A percentile compares a stretch with the other conserved stretches of the same genome.
phyloP scores from a whole-genome alignment of 169 alveolate genomes.

The Prorocentrum cordatum region DNA sequence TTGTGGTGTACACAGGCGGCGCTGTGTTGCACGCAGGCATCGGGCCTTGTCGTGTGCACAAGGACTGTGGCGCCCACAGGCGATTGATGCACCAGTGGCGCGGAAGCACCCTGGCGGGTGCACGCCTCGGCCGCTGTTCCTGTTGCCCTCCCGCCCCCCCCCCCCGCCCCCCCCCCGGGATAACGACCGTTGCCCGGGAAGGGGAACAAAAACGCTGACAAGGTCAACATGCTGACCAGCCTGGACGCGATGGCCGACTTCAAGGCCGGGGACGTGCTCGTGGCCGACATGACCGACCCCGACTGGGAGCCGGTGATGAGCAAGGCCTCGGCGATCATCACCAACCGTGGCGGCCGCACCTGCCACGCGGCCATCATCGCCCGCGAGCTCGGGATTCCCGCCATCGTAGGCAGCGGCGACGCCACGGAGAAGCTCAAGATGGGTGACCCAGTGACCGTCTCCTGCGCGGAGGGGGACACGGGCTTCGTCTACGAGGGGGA shows the following conservation, averaged over 20 bases:
- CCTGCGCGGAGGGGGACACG: slow-evolving; percentile 68
- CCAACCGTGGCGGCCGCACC: slow-evolving; percentile 67
- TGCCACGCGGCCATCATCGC: slow-evolving; percentile 68
- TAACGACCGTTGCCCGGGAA: too few species aligned
- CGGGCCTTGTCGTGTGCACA: too few species aligned
- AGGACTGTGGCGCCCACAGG: too few species aligned
- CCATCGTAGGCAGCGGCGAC: slow-evolving; percentile 54
- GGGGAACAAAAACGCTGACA: too few species aligned
- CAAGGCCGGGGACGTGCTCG: slow-evolving; percentile 21
- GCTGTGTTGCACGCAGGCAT: too few species aligned
- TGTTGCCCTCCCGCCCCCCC: too few species aligned
- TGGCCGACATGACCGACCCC: slow-evolving; percentile 60
- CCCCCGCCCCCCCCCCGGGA: too few species aligned
- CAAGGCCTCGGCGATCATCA: slow-evolving; percentile 60
- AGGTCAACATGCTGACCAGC: slow-evolving; percentile 51
- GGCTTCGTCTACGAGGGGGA: slow-evolving; percentile 48
- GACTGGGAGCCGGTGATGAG: slow-evolving; percentile 60
- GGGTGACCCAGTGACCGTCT: slow-evolving; percentile 55
- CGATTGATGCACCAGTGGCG: too few species aligned
- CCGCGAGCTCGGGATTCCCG: slow-evolving; percentile 62
- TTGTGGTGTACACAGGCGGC: too few species aligned
- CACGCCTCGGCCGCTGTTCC: too few species aligned
- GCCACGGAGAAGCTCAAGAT: slow-evolving; percentile 48
- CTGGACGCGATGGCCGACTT: slow-evolving; percentile 40
- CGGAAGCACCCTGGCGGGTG: too few species aligned